phyloP scores from a whole-genome alignment of 148 eudicot genomes.

The Euryodendron excelsum region DNA sequence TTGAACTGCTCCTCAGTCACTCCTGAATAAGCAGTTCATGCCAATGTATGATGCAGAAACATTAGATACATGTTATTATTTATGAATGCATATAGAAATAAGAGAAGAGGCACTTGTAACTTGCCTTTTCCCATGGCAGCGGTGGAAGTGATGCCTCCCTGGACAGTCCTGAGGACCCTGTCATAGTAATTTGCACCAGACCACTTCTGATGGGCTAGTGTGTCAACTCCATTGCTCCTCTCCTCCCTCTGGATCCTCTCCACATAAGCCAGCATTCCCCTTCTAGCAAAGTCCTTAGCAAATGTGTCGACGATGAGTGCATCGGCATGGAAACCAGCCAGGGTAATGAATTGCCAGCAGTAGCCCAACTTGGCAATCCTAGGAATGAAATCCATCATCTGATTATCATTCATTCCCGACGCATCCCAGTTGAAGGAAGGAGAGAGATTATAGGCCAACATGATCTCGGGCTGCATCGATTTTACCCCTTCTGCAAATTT shows the following conservation, averaged over 20 bases:
- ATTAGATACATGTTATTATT: no score
- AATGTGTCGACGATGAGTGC: constrained; percentile 70
- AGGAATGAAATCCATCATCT: constrained; percentile 77
- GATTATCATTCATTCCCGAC: constrained; percentile 64
- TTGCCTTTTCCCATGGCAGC: constrained; percentile 89
- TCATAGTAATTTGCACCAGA: constrained; percentile 89
- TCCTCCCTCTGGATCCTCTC: constrained; percentile 85
- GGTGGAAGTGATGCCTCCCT: constrained; percentile 85
- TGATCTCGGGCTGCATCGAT: constrained; percentile 46
- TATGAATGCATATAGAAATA: no score
- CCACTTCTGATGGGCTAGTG: constrained; percentile 87
- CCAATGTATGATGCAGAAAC: no score
- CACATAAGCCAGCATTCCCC: constrained; percentile 83
- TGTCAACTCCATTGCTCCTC: constrained; percentile 64
- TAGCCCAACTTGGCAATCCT: constrained; percentile 65
- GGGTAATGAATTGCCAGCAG: constrained; percentile 78
- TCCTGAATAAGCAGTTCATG: constrained; percentile 31
- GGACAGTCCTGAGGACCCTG: constrained; percentile 74
- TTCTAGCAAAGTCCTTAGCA: constrained; percentile 60
- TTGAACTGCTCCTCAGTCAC: constrained; percentile 75
- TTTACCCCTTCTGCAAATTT: constrained; percentile 58
- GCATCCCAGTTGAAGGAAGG: constrained; percentile 96
- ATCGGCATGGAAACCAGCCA: constrained; percentile 77
- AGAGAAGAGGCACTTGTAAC: not conserved
- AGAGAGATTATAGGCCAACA: constrained; percentile 75